A percentile compares a stretch with the other conserved stretches of the same genome.
phyloP scores from a whole-genome alignment of 768 basidiomycete species.

The Lactarius tabidus region DNA sequence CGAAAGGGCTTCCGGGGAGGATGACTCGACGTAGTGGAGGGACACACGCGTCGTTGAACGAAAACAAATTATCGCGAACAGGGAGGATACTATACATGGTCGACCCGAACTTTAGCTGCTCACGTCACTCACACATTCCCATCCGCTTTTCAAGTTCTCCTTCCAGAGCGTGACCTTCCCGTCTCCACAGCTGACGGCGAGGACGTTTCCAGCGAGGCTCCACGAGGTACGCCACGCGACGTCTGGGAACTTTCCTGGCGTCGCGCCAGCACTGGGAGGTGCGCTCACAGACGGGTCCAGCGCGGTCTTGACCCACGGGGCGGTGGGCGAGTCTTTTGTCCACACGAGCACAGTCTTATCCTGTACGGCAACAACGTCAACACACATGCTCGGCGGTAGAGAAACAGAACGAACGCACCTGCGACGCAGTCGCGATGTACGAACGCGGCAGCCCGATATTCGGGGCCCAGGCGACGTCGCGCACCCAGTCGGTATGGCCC shows the following conservation, averaged over 20 bases:
- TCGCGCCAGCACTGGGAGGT: conserved; percentile 41
- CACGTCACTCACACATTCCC: conserved; percentile 97
- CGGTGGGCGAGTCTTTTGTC: conserved; percentile 75
- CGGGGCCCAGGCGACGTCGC: conserved; percentile 99
- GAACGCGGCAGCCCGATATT: conserved; percentile 92
- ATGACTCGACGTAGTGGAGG: too few species aligned
- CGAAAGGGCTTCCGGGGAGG: background rate
- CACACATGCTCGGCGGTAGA: background rate
- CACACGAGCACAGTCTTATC: conserved; percentile 89
- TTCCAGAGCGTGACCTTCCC: conserved; percentile 99
- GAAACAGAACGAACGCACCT: conserved; percentile 43
- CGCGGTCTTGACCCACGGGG: conserved; percentile 75
- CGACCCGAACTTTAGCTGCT: conserved; percentile 53
- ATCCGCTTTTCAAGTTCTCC: conserved; percentile 89
- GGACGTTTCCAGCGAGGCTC: conserved; percentile 93
- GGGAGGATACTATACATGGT: conserved; percentile 13
- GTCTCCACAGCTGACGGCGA: conserved; percentile 96
- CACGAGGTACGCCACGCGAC: conserved; percentile 99
- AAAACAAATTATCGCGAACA: conserved; percentile 6
- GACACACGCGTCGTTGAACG: background rate
- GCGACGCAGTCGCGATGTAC: conserved; percentile 94
- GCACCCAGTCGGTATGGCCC: conserved; percentile 95
- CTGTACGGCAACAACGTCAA: conserved; percentile 27
- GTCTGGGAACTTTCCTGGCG: conserved; percentile 86
- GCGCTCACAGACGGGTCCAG: conserved; percentile 63